These are phyloP conservation scores for Barnettozyma hawaiiensis DNA, from an alignment of 1,139 yeast species.

Conservation along the genomic window DNA sequence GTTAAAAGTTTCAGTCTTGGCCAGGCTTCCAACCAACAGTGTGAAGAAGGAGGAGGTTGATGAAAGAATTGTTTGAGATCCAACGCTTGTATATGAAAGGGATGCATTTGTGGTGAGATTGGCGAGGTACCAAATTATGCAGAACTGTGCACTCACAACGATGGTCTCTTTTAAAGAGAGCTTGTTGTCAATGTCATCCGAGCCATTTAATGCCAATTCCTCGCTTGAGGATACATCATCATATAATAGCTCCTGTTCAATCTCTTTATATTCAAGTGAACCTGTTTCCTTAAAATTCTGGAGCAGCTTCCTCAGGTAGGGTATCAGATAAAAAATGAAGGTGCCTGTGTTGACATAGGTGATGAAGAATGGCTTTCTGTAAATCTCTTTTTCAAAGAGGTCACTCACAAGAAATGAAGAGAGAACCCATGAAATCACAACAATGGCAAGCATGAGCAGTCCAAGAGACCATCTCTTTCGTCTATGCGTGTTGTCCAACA, in stretches of 20 bases:
- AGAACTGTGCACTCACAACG: slow-evolving; percentile 69
- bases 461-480: slow-evolving; percentile 63
- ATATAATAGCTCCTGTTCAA: slow-evolving; percentile 27
- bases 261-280: slow-evolving; percentile 22
- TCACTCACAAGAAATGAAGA: slow-evolving; percentile 78
- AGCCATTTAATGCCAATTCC: slow-evolving; percentile 24
- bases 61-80: slow-evolving; percentile 86
- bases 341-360: slow-evolving; percentile 88
- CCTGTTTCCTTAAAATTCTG: slow-evolving; percentile 27
- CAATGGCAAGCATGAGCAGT: slow-evolving; percentile 61
- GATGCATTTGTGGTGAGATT: slow-evolving; percentile 87
- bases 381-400: slow-evolving; percentile 59
- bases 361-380: slow-evolving; percentile 88
- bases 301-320: slow-evolving; percentile 40
- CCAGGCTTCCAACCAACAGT: slow-evolving; percentile 69
- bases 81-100: slow-evolving; percentile 81
- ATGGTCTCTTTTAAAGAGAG: slow-evolving; percentile 43
- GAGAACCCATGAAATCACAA: slow-evolving; percentile 81
- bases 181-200: slow-evolving; percentile 31
- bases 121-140: slow-evolving; percentile 84
- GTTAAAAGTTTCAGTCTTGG: slow-evolving; percentile 65
- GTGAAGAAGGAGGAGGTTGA: slow-evolving; percentile 94
- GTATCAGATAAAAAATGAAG: slow-evolving; percentile 70
- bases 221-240: slow-evolving; percentile 22
- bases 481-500: slow-evolving; percentile 14